Conservation (phyloP, 2,329 filamentous ascomycete species). For the Nannizziopsis arthrosporioides region DNA sequence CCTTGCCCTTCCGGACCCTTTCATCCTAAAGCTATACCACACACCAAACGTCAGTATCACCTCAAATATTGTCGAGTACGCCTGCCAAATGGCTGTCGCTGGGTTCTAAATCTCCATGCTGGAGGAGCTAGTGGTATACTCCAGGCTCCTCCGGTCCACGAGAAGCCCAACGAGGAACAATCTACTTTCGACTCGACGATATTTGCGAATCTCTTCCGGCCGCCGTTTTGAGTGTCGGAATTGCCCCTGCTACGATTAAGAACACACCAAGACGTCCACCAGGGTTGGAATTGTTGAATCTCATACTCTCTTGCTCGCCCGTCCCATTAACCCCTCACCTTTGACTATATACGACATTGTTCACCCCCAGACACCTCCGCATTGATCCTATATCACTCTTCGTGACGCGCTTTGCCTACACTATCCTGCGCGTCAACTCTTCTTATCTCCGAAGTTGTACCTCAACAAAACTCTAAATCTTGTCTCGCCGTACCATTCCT, state of each 20-base stretch:
- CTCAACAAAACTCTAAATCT: background rate
- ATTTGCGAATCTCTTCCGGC: conserved; percentile 44
- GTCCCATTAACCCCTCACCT: conserved; percentile 10
- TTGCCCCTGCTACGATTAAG: conserved; percentile 40
- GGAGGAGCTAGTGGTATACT: conserved; percentile 33
- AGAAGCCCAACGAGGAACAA: conserved; percentile 65
- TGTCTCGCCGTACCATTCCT: background rate
- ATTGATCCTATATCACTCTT: background rate
- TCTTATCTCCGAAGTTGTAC: background rate
- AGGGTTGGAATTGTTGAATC: conserved; percentile 27
- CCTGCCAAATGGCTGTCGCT: conserved; percentile 67
- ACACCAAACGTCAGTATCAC: conserved; percentile 14
- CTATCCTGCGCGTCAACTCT: background rate
- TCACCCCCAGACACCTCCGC: background rate
- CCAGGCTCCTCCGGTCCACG: conserved; percentile 48
- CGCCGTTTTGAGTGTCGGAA: conserved; percentile 46
- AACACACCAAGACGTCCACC: conserved; percentile 27
- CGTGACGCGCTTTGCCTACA: background rate
- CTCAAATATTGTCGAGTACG: conserved; percentile 59
- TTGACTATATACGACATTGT: conserved; percentile 3
- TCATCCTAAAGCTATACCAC: conserved; percentile 7
- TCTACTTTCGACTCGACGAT: conserved; percentile 42
- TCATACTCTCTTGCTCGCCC: conserved; percentile 14
- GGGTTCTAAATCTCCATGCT: conserved; percentile 87
- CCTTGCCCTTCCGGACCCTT: conserved; percentile 6